phyloP scores from a whole-genome alignment of 1,139 yeast genomes.

The Yamadazyma blattariae region DNA sequence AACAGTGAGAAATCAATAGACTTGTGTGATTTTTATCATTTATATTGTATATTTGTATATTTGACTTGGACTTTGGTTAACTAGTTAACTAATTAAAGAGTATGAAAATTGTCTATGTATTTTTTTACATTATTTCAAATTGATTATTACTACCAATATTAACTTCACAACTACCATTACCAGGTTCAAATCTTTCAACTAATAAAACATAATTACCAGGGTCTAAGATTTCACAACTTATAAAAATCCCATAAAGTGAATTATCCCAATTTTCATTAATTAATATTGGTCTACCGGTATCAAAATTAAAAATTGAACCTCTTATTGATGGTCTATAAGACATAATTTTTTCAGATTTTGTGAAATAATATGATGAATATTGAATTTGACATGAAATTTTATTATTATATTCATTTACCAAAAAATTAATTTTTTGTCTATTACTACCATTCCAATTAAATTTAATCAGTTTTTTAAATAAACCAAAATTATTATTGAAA shows the following conservation, averaged over 20 bases:
- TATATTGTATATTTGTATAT: too few species aligned
- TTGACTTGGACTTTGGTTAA: too few species aligned
- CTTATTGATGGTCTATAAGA: slow-evolving; percentile 40
- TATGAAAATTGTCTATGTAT: too few species aligned
- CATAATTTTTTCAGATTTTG: slow-evolving; percentile 20
- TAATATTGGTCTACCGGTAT: slow-evolving; percentile 24
- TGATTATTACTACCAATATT: slow-evolving; percentile 31
- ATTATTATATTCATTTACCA: slow-evolving; percentile 18
- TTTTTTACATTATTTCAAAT: neutral
- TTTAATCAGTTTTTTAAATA: slow-evolving; percentile 23
- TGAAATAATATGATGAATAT: slow-evolving; percentile 16
- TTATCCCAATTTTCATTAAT: slow-evolving; percentile 43
- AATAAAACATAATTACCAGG: slow-evolving; percentile 37
- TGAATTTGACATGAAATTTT: slow-evolving; percentile 25
- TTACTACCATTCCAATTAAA: slow-evolving; percentile 40
- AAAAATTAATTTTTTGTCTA: slow-evolving; percentile 32
- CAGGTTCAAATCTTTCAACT: slow-evolving; percentile 49
- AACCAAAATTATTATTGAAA: slow-evolving; percentile 31
- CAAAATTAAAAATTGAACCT: slow-evolving; percentile 40
- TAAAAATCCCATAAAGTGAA: slow-evolving; percentile 41
- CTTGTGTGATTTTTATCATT: too few species aligned
- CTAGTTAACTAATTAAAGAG: too few species aligned
- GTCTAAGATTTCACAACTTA: slow-evolving; percentile 27
- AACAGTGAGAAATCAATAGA: too few species aligned
- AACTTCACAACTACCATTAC: slow-evolving; percentile 36